Percentiles rank a stretch among this genome's conserved stretches.
Conservation (phyloP, 1,284 basidiomycete species). For the Phellinidium pouzarii region DNA sequence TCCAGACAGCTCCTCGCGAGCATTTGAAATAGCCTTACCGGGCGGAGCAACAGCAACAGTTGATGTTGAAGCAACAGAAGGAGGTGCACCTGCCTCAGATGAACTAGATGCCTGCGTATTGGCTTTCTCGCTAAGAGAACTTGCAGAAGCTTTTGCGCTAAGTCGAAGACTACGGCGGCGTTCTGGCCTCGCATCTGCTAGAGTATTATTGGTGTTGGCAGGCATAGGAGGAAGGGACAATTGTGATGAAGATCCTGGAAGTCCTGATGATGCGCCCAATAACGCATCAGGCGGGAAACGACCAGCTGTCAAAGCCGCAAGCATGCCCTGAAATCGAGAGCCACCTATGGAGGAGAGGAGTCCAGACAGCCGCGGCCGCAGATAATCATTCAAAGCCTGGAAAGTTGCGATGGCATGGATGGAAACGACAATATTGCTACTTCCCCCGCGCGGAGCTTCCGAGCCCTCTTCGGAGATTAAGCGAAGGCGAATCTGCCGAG, state of each 20-base stretch:
- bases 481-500: conserved; percentile 82
- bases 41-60: conserved; percentile 28
- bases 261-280: conserved; percentile 12
- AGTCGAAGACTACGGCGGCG: conserved; percentile 79
- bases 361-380: conserved; percentile 85
- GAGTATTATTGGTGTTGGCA: conserved; percentile 23
- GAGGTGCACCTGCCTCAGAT: conserved; percentile 21
- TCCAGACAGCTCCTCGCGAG: conserved; percentile 5
- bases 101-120: conserved; percentile 23
- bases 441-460: conserved; percentile 66
- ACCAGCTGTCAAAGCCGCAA: conserved; percentile 76
- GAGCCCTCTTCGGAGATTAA: conserved; percentile 83
- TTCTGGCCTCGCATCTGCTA: conserved; percentile 29
- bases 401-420: conserved; percentile 96
- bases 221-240: conserved; percentile 18
- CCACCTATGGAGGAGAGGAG: conserved; percentile 44
- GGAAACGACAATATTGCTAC: conserved; percentile 86
- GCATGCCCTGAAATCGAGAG: conserved; percentile 79
- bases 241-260: conserved; percentile 15
- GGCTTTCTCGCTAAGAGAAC: conserved; percentile 21
- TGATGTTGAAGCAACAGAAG: conserved; percentile 26
- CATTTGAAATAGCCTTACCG: conserved; percentile 15
- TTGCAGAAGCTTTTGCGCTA: conserved; percentile 50
- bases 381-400: conserved; percentile 90
- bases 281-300: conserved; percentile 46